These are phyloP conservation scores for Aspergillus novoparasiticus DNA, from an alignment of 2,329 filamentous ascomycete genomes.

Conservation along the genomic window DNA sequence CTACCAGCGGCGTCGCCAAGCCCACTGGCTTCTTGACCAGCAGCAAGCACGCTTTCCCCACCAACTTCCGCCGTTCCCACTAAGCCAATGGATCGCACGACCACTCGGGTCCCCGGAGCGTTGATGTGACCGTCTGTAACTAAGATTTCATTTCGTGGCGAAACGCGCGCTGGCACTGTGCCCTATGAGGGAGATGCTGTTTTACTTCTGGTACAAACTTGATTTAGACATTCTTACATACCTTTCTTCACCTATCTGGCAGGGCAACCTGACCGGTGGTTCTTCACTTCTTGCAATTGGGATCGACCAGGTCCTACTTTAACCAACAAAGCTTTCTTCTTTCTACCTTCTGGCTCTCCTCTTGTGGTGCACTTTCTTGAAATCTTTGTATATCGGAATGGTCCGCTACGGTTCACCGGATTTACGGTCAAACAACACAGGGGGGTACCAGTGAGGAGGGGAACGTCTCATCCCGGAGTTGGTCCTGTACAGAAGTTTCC, in stretches of 20 bases:
- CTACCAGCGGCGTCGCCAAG: slow-evolving; percentile 20
- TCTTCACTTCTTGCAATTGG: slow-evolving; percentile 13
- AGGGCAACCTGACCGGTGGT: slow-evolving; percentile 10
- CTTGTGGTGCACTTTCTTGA: slow-evolving; percentile 10
- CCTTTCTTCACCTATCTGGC: slow-evolving; percentile 11
- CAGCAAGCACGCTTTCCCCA: slow-evolving; percentile 24
- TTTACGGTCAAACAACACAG: no score
- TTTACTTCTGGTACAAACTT: slow-evolving; percentile 25
- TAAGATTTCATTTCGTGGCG: slow-evolving; percentile 23
- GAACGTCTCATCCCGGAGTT: background rate
- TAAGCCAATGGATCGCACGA: slow-evolving; percentile 16
- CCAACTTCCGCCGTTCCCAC: slow-evolving; percentile 30
- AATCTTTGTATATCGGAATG: slow-evolving; percentile 15
- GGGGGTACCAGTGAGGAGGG: background rate
- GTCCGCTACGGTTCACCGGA: background rate
- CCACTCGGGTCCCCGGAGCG: background rate
- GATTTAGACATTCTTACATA: slow-evolving; percentile 17
- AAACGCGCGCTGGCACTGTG: slow-evolving; percentile 30
- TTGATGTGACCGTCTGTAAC: slow-evolving; percentile 16
- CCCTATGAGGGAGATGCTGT: slow-evolving; percentile 21
- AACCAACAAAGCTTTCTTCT: slow-evolving; percentile 17
- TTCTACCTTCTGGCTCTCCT: slow-evolving; percentile 6
- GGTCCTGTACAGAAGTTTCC: background rate
- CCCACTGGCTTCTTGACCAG: slow-evolving; percentile 37
- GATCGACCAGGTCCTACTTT: slow-evolving; percentile 6